Evolutionary conservation across 306 rosid species (phyloP).

Genomic region (Vigna nakashimae): DNA sequence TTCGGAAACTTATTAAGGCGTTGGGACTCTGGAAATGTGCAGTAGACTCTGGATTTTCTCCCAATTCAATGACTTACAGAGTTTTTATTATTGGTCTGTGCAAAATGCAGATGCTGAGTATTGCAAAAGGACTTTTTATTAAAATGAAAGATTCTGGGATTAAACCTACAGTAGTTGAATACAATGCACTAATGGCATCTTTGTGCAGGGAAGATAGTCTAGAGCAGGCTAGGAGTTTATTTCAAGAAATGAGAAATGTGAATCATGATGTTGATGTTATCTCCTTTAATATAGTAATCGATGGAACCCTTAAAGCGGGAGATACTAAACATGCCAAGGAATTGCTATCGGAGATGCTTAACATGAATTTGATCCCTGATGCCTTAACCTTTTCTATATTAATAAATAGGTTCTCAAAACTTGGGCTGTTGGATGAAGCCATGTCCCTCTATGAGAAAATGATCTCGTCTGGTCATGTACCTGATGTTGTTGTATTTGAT

Average conservation of each 20-base stretch:
- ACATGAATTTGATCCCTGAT: slow-evolving; percentile 64
- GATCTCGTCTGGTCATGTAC: slow-evolving; percentile 63
- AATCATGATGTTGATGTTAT: slow-evolving; percentile 58
- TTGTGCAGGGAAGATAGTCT: slow-evolving; percentile 77
- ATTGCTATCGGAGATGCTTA: slow-evolving; percentile 64
- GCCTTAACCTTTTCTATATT: slow-evolving; percentile 66
- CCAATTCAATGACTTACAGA: slow-evolving; percentile 61
- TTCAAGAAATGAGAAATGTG: slow-evolving; percentile 65
- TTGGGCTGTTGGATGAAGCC: slow-evolving; percentile 74
- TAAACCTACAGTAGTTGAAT: slow-evolving; percentile 61
- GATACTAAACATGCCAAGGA: slow-evolving; percentile 63
- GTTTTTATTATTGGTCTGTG: slow-evolving; percentile 83
- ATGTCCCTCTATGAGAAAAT: slow-evolving; percentile 63
- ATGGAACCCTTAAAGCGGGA: slow-evolving; percentile 73
- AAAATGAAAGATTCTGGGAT: slow-evolving; percentile 65
- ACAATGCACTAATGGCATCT: slow-evolving; percentile 66
- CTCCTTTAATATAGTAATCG: slow-evolving; percentile 72
- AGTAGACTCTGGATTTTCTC: slow-evolving; percentile 60
- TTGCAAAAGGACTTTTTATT: slow-evolving; percentile 79
- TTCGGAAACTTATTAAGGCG: slow-evolving; percentile 55
- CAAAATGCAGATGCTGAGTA: slow-evolving; percentile 65
- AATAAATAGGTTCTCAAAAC: slow-evolving; percentile 64
- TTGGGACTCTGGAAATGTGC: slow-evolving; percentile 63
- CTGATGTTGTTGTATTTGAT: slow-evolving; percentile 64
- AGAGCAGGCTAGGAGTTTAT: slow-evolving; percentile 74